These are phyloP conservation scores for Plenodomus tracheiphilus DNA, from an alignment of 2,329 filamentous ascomycete species.

Conservation along the genomic window DNA sequence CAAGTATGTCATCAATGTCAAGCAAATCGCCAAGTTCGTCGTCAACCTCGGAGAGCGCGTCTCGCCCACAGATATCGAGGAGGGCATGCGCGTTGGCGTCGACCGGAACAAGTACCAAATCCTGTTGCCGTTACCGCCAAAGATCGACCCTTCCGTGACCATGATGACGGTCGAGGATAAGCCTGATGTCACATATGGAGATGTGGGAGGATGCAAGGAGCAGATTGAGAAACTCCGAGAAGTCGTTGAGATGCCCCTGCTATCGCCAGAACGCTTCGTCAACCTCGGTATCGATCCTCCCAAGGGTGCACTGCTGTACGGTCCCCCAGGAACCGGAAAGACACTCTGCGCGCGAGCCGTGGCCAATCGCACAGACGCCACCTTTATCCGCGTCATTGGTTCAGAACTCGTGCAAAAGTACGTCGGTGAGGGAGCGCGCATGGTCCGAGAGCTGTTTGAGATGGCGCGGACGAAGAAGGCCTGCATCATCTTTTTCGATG, in stretches of 20 bases:
- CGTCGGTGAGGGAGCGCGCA: constrained; percentile 94
- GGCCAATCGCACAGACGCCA: constrained; percentile 96
- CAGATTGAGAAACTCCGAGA: constrained; percentile 99
- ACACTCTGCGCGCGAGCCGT: constrained; percentile 96
- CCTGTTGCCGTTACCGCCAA: constrained; percentile 89
- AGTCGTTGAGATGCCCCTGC: constrained; percentile 96
- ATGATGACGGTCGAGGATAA: constrained; percentile 99
- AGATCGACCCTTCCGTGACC: constrained; percentile 98
- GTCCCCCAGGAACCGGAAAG: constrained; percentile 97
- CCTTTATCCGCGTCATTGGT: constrained; percentile 97
- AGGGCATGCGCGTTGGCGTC: constrained; percentile 98
- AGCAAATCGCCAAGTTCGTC: constrained; percentile 99
- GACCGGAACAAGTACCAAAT: constrained; percentile 99
- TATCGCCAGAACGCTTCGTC: constrained; percentile 96
- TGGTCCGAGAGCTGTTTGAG: constrained; percentile 98
- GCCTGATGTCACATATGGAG: constrained; percentile 97
- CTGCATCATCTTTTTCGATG: constrained; percentile 99
- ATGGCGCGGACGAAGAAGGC: constrained; percentile 99
- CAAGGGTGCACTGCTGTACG: constrained; percentile 95
- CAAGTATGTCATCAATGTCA: constrained; percentile 99
- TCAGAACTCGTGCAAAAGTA: constrained; percentile 99
- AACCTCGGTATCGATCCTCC: constrained; percentile 98
- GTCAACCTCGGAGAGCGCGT: constrained; percentile 97
- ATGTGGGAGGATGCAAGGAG: constrained; percentile 98
- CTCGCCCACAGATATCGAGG: constrained; percentile 97